Evolutionary conservation across 1,284 basidiomycete genomes (phyloP).

Genomic region (Gymnopus androsaceus): DNA sequence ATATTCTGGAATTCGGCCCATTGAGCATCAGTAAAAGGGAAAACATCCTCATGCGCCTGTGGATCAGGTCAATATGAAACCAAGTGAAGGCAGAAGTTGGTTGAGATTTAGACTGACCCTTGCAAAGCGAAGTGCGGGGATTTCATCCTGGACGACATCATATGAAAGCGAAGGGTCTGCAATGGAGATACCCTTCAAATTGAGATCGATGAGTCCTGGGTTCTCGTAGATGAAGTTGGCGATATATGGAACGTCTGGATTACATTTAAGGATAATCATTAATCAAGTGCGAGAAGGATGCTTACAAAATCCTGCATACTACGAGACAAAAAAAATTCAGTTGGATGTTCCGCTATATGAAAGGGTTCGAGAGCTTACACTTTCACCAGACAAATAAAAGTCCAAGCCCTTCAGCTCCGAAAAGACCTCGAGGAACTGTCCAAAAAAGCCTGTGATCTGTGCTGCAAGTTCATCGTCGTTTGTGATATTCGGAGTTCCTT

Average conservation of each 20-base stretch:
- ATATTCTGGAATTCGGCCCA: slow-evolving; percentile 53
- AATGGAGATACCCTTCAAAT: slow-evolving; percentile 67
- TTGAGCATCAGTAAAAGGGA: slow-evolving; percentile 58
- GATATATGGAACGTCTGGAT: slow-evolving; percentile 53
- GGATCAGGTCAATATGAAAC: neutral
- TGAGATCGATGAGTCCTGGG: slow-evolving; percentile 50
- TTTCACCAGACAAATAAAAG: slow-evolving; percentile 54
- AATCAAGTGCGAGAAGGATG: slow-evolving; percentile 27
- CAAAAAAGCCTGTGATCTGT: slow-evolving; percentile 52
- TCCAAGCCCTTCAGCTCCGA: slow-evolving; percentile 54
- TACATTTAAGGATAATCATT: neutral
- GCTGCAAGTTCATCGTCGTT: slow-evolving; percentile 65
- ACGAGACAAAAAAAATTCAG: neutral
- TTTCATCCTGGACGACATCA: slow-evolving; percentile 47
- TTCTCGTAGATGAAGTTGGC: slow-evolving; percentile 71
- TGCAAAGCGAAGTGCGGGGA: slow-evolving; percentile 66
- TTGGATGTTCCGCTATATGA: slow-evolving; percentile 30
- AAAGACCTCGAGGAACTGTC: slow-evolving; percentile 59
- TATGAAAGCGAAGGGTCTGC: slow-evolving; percentile 55
- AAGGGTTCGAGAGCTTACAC: slow-evolving; percentile 39
- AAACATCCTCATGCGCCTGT: slow-evolving; percentile 53
- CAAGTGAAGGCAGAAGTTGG: slow-evolving; percentile 40
- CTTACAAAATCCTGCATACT: slow-evolving; percentile 67
- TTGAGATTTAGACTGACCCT: slow-evolving; percentile 45
- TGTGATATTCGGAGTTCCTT: slow-evolving; percentile 63